phyloP scores from a whole-genome alignment of 2,329 filamentous ascomycete species.

The Aspergillus thermomutatus region DNA sequence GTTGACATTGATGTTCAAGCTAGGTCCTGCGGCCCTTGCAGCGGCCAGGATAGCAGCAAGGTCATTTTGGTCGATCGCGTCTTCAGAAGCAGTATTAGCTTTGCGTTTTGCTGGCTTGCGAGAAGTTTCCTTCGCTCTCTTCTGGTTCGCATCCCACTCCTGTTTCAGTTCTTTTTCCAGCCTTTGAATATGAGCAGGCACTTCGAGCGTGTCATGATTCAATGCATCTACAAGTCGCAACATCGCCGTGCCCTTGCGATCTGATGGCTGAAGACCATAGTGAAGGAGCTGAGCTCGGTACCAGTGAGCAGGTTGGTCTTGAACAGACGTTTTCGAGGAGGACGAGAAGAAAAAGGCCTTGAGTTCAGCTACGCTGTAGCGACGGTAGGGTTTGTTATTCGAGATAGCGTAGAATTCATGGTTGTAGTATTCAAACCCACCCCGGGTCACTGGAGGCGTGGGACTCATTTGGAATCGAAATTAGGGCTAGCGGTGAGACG shows the following conservation, averaged over 20 bases:
- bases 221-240: constrained; percentile 58
- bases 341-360: constrained; percentile 39
- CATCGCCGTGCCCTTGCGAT: constrained; percentile 57
- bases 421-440: constrained; percentile 43
- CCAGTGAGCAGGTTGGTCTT: constrained; percentile 58
- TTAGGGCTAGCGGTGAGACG: background rate
- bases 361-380: constrained; percentile 45
- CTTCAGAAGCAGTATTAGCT: background rate
- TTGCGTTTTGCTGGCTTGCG: background rate
- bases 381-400: constrained; percentile 45
- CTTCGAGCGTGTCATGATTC: constrained; percentile 45
- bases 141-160: constrained; percentile 52
- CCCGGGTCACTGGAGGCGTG: constrained; percentile 25
- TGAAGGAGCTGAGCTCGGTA: constrained; percentile 62
- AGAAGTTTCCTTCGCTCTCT: constrained; percentile 9
- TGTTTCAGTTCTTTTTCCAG: constrained; percentile 57
- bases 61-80: background rate
- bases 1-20: background rate
- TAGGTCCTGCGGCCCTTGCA: background rate
- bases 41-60: background rate
- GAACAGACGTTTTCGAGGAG: constrained; percentile 12
- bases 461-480: background rate
- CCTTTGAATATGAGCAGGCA: constrained; percentile 49
- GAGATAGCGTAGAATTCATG: constrained; percentile 46
- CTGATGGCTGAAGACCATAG: constrained; percentile 57